Conservation (phyloP, 441 rosid genomes). For the Pelargonium citronellum region DNA sequence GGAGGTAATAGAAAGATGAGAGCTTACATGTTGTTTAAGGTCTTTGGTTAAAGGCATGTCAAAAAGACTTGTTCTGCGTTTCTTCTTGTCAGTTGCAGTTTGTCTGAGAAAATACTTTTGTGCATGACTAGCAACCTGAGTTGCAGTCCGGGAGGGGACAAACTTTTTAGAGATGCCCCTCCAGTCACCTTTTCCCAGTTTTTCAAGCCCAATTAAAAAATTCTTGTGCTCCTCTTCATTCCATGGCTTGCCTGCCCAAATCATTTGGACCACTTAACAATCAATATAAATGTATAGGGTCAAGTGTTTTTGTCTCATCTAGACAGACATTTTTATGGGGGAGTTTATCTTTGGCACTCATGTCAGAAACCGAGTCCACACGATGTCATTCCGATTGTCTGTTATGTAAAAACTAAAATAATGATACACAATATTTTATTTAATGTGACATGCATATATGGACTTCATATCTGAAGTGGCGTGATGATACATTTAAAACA, state of each 20-base stretch:
- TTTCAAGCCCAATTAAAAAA: constrained; percentile 47
- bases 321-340: too few relatives aligned
- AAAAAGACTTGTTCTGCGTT: constrained; percentile 58
- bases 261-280: not conserved
- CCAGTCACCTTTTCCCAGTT: constrained; percentile 70
- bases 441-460: too few relatives aligned
- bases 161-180: constrained; percentile 53
- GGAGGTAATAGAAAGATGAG: not conserved
- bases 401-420: too few relatives aligned
- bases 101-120: constrained; percentile 62
- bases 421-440: too few relatives aligned
- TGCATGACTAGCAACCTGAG: constrained; percentile 76
- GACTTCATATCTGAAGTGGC: too few relatives aligned
- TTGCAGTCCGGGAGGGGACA: constrained; percentile 53
- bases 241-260: constrained; percentile 57
- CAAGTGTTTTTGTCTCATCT: not conserved
- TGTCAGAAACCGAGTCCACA: too few relatives aligned
- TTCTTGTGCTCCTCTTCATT: constrained; percentile 53
- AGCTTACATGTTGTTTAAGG: constrained; percentile 23
- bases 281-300: too few relatives aligned
- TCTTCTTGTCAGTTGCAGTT: constrained; percentile 33
- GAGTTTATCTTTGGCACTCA: too few relatives aligned
- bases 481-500: too few relatives aligned
- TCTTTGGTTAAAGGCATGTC: constrained; percentile 36
- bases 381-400: too few relatives aligned